Evolutionary conservation across 345 rosid genomes (phyloP).

Genomic region (Diplotaxis tenuifolia): DNA sequence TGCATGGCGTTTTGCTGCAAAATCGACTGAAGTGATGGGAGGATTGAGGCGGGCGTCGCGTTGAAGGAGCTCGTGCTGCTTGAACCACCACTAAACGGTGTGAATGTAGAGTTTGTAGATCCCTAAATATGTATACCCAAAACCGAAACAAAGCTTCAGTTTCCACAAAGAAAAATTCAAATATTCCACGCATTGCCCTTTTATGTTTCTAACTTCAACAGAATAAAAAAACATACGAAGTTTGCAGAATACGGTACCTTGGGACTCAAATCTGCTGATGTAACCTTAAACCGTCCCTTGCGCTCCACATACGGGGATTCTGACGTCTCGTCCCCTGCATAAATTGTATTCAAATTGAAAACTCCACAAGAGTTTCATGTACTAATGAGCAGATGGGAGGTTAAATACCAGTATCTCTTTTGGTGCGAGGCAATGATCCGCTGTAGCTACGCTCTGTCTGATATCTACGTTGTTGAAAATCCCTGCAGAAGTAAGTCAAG

Average conservation of each 20-base stretch:
- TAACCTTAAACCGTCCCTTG: constrained; percentile 92
- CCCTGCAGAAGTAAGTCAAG: constrained; percentile 53
- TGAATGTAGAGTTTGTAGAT: constrained; percentile 49
- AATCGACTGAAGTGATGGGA: constrained; percentile 74
- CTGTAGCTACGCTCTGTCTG: constrained; percentile 68
- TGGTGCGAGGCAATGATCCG: constrained; percentile 68
- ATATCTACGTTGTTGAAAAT: constrained; percentile 53
- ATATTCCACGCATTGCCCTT: background rate
- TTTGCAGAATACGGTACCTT: constrained; percentile 52
- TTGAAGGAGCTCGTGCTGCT: constrained; percentile 50
- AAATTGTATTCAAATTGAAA: background rate
- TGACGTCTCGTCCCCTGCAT: constrained; percentile 66
- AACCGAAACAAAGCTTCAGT: constrained; percentile 12
- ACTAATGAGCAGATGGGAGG: constrained; percentile 44
- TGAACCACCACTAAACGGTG: constrained; percentile 49
- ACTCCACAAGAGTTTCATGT: constrained; percentile 17
- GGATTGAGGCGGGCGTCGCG: constrained; percentile 45
- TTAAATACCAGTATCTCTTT: constrained; percentile 55
- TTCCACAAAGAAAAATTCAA: constrained; percentile 1
- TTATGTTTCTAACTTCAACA: constrained; percentile 13
- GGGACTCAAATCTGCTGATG: constrained; percentile 75
- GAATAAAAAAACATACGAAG: background rate
- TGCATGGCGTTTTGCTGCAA: constrained; percentile 81
- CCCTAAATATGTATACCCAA: constrained; percentile 53
- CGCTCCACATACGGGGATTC: constrained; percentile 78